These are phyloP conservation scores for Butyriboletus appendiculatus DNA, from an alignment of 1,284 basidiomycete genomes.

Conservation along the genomic window DNA sequence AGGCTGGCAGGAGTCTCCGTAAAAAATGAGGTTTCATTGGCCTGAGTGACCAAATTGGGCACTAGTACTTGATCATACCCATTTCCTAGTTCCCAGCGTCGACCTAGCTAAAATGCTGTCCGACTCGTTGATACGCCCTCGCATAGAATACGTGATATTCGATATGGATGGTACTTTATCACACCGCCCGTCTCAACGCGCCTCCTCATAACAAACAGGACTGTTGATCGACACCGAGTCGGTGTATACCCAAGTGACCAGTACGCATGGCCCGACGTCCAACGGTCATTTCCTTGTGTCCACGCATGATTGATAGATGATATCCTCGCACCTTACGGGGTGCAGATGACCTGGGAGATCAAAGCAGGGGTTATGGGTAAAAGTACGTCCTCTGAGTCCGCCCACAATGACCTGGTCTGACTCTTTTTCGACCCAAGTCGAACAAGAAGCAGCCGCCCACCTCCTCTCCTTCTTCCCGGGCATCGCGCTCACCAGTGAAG, in stretches of 20 bases:
- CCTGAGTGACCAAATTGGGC: too few species aligned
- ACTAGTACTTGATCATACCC: too few species aligned
- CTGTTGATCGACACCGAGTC: constrained; percentile 72
- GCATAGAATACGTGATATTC: constrained; percentile 74
- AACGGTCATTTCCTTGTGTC: not conserved
- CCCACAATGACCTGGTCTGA: not conserved
- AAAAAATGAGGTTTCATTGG: too few species aligned
- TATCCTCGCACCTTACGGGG: constrained; percentile 71
- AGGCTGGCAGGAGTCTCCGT: too few species aligned
- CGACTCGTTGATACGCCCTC: constrained; percentile 13
- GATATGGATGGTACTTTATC: constrained; percentile 70
- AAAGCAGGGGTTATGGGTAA: constrained; percentile 84
- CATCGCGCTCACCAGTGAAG: constrained; percentile 59
- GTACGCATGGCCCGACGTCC: constrained; percentile 41
- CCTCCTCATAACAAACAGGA: constrained; percentile 31
- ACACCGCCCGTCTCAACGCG: not conserved
- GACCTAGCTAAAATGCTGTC: constrained; percentile 13
- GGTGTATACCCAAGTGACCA: constrained; percentile 75
- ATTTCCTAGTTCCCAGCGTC: not conserved
- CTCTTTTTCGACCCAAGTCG: constrained; percentile 45
- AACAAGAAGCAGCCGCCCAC: constrained; percentile 59
- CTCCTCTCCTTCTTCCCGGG: constrained; percentile 76
- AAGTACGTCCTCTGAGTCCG: constrained; percentile 44
- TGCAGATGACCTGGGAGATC: constrained; percentile 81
- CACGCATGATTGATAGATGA: constrained; percentile 41